A percentile compares a stretch with the other conserved stretches of the same genome.
Conservation (phyloP, 108 stramenopile species). For the Cyclotella atomus region DNA sequence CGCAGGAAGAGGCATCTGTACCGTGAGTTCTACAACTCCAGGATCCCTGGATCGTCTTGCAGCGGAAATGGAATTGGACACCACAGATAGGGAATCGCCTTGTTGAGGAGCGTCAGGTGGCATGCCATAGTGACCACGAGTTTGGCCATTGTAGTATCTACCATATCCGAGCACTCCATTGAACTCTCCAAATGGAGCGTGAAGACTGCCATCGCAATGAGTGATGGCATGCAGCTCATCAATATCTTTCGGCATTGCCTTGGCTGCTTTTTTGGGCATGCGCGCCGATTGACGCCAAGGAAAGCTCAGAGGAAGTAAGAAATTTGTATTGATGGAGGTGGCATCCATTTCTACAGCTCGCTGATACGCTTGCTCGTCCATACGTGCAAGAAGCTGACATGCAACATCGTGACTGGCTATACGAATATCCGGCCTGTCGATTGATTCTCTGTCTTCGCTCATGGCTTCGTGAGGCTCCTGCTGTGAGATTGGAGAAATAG, state of each 20-base stretch:
- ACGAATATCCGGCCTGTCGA: not conserved
- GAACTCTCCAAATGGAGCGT: conserved; percentile 57
- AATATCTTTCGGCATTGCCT: conserved; percentile 78
- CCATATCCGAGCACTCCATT: conserved; percentile 70
- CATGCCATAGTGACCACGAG: conserved; percentile 34
- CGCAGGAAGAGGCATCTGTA: conserved; percentile 32
- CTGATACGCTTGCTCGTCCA: conserved; percentile 32
- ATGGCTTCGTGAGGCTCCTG: not conserved
- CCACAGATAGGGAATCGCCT: not conserved
- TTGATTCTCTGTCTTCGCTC: not conserved
- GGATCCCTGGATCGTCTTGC: conserved; percentile 67
- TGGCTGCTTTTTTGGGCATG: conserved; percentile 52
- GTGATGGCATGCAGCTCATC: conserved; percentile 73
- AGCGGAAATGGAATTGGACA: conserved; percentile 43
- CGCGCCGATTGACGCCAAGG: conserved; percentile 32
- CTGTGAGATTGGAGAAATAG: too few relatives aligned
- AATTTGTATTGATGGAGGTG: conserved; percentile 37
- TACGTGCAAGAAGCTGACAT: conserved; percentile 43
- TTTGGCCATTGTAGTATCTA: conserved; percentile 63
- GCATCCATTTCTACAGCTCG: conserved; percentile 43
- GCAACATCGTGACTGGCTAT: conserved; percentile 29
- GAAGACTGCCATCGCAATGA: conserved; percentile 55
- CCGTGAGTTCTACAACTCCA: conserved; percentile 61
- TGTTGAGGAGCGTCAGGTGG: conserved; percentile 28
- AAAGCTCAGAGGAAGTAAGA: conserved; percentile 37